These are phyloP conservation scores for Brassica incana DNA, from an alignment of 345 rosid species.

Conservation along the genomic window DNA sequence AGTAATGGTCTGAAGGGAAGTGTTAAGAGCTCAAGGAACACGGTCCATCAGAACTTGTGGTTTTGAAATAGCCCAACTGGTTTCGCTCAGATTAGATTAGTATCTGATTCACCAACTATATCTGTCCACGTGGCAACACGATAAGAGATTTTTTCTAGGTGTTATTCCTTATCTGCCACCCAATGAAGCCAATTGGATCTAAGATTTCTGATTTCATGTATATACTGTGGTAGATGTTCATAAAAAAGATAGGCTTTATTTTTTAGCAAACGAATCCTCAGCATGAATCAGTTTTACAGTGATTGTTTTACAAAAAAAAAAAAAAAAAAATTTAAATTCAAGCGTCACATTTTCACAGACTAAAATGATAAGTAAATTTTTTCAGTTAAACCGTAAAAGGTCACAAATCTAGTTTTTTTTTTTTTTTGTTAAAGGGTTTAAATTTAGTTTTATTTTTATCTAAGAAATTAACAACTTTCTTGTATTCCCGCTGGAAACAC, in stretches of 20 bases:
- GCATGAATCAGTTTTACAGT: background rate
- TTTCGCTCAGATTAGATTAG: constrained; percentile 51
- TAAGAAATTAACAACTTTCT: background rate
- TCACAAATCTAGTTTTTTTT: no score
- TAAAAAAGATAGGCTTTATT: background rate
- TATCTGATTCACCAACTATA: constrained; percentile 69
- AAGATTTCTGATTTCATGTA: background rate
- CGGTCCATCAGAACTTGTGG: constrained; percentile 32
- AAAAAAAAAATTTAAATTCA: background rate
- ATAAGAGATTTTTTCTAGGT: constrained; percentile 48
- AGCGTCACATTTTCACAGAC: background rate
- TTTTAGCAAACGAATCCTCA: background rate
- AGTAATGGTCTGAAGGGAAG: constrained; percentile 34
- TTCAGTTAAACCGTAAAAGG: background rate
- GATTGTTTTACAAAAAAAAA: background rate
- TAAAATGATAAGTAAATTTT: background rate
- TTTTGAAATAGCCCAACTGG: constrained; percentile 23
- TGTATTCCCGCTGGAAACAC: background rate
- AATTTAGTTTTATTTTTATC: no score
- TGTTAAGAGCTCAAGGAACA: background rate
- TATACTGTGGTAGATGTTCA: background rate
- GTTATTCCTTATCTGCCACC: constrained; percentile 23
- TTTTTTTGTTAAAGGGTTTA: background rate
- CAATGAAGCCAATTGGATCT: background rate
- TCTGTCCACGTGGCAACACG: constrained; percentile 53